Base-by-base conservation (phyloP, 2,329 filamentous ascomycete species). In the Penicillium brevicompactum region DNA sequence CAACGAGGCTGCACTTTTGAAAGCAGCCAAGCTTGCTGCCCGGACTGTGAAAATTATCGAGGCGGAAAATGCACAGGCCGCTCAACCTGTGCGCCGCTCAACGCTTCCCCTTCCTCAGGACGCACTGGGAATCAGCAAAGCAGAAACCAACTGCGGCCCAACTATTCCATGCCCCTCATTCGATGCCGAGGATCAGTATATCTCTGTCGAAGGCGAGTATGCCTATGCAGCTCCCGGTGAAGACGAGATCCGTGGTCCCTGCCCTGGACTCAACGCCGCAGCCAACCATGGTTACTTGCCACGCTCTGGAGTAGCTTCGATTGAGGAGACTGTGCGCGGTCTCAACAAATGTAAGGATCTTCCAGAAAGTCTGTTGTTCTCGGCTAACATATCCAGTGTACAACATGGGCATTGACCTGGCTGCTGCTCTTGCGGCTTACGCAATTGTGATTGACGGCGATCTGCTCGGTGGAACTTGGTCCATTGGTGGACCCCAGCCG, bases 241-340 rank as follows among this genome's bases (percentile, higher is more conserved):
- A 27, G 51, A 53, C 37, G 32, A 53, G 31, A 53, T 53, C 38
- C 51, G 51, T 18, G 51, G 51, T 7, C 51, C 51, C 30, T 53
- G 51, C 40, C 50, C 51, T 27, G 51, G 51, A 44, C 51, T 53
- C 38, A 53, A 53, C 32, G 51, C 51, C 13, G 45, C 51, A 6
- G 51, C 51, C n/a, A 53, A 53, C 30, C 51, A 53, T 22, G 51
- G 44, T 18, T 53, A 53, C 27, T n/a, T 53, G n/a, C 51, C 51
- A 38, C 51, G 51, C 30, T 53, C 51, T 44, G 51, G 51, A 47
- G 24, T 49, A 21, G 51, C 51, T 40, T 42, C 45, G 4, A 43
- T 53, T 24, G 51, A 53, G 21, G 51, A 53, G 46, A 47, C 46
- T 44, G 51, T 47, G 24, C 34, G 45, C 27, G 51, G 51, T 30